Evolutionary conservation across 2,329 filamentous ascomycete genomes (phyloP).

Genomic region (Lomentospora prolificans): DNA sequence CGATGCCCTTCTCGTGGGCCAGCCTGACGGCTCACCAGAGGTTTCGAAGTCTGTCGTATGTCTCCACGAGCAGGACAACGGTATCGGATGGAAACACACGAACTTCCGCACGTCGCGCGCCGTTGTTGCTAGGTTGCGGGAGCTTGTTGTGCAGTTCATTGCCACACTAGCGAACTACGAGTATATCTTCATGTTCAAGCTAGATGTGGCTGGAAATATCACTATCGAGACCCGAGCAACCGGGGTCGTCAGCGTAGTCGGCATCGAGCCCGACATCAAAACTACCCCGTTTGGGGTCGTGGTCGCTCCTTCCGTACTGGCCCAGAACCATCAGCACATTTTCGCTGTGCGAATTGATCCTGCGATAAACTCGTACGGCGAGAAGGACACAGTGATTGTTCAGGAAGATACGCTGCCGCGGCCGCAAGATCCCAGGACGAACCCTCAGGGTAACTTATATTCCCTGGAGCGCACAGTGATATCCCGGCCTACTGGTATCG

Average conservation of each 20-base stretch:
- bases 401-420: conserved; percentile 27
- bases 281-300: conserved; percentile 47
- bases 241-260: conserved; percentile 52
- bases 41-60: conserved; percentile 51
- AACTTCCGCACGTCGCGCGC: conserved; percentile 56
- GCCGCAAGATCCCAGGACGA: conserved; percentile 38
- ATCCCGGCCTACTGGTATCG: conserved; percentile 33
- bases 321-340: conserved; percentile 62
- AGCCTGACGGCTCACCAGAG: conserved; percentile 41
- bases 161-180: conserved; percentile 64
- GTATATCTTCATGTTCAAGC: conserved; percentile 43
- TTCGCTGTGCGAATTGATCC: conserved; percentile 58
- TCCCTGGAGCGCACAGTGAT: conserved; percentile 38
- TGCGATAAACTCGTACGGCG: conserved; percentile 40
- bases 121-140: conserved; percentile 48
- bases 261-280: conserved; percentile 45
- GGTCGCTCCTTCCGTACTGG: conserved; percentile 53
- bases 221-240: conserved; percentile 55
- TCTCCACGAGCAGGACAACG: conserved; percentile 61
- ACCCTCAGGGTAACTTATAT: conserved; percentile 54
- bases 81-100: conserved; percentile 63
- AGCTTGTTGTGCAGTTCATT: conserved; percentile 59
- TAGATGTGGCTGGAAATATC: conserved; percentile 53
- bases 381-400: conserved; percentile 38
- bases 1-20: conserved; percentile 40